Evolutionary conservation across 176 grass and related monocot genomes (phyloP).

Genomic region (Alloteropsis semialata): DNA sequence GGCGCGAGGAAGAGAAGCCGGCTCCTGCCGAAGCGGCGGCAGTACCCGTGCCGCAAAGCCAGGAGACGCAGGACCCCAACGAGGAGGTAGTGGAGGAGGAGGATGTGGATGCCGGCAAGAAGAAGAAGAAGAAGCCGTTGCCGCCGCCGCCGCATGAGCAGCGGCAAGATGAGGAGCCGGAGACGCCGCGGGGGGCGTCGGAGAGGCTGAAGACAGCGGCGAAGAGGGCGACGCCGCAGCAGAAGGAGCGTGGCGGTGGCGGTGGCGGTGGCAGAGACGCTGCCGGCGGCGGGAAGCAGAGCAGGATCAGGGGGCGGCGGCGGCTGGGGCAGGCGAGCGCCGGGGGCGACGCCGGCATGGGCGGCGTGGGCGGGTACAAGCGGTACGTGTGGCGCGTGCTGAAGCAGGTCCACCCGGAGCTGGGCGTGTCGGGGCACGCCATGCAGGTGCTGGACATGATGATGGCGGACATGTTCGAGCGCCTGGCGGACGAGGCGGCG

Average conservation of each 20-base stretch:
- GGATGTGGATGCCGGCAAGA: neutral
- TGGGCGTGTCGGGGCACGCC: constrained; percentile 50
- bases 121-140: neutral
- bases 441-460: constrained; percentile 82
- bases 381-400: constrained; percentile 79
- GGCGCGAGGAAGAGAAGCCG: neutral
- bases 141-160: no score
- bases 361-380: constrained; percentile 65
- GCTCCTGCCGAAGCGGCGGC: neutral
- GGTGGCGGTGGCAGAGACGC: no score
- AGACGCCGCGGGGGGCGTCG: constrained; percentile 17
- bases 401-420: constrained; percentile 86
- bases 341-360: constrained; percentile 20
- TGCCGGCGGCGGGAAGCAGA: neutral
- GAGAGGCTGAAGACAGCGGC: neutral
- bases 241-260: neutral
- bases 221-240: neutral
- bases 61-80: constrained; percentile 35
- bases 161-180: neutral
- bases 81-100: neutral
- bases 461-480: constrained; percentile 91
- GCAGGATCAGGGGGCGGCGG: neutral
- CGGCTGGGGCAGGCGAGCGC: neutral
- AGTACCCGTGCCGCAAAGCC: constrained; percentile 22
- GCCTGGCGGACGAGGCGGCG: constrained; percentile 65